Base-by-base conservation (phyloP, 345 rosid species). In the Raphanus sativus region DNA sequence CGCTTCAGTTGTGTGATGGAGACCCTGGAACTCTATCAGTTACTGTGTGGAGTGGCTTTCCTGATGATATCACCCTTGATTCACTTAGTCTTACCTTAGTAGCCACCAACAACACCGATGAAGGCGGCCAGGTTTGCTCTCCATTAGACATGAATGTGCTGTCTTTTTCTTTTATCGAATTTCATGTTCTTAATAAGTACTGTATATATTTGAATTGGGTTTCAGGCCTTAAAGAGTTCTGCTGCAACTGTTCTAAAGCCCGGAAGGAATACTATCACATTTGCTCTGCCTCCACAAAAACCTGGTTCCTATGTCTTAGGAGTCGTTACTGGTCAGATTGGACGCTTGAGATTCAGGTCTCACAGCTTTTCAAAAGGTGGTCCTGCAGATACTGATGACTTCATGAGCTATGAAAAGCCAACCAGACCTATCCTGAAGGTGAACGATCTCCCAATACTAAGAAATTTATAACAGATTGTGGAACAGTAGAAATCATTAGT, bases 341-440 rank as follows among this genome's bases (percentile, higher is more conserved):
- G 99, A 63, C 90, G 84, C 36, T 82, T 95, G 86, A 91, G 88
- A 85, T 88, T 95, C 77, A 86, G 99, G 81, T 95, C 99, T 75
- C 99, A 92, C 84, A 92, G 91, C 83, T 92, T 85, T 86, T 95
- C 99, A 26, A 95, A 89, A 84, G 96, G 87, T 81, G 97, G 94
- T 63, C 99, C 99, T 30, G 98, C 91, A 32, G 98, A 95, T 74
- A 89, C 79, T 82, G 99, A 92, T 83, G 98, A 95, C 87, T 88
- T 95, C 73, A 92, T 92, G 97, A 92, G 96, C 83, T 89, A 89
- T 80, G 99, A 95, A 84, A 95, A 89, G 76, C 98, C 98, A 83
- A 87, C 91, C 54, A 88, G 90, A 77, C 93, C 98, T 75, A 89
- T 95, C 75, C 80, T 95, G 82, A 92, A 95, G 97, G 98, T 91